Evolutionary conservation across 163 green algal species (phyloP).

Genomic region (Volvox carteri): DNA sequence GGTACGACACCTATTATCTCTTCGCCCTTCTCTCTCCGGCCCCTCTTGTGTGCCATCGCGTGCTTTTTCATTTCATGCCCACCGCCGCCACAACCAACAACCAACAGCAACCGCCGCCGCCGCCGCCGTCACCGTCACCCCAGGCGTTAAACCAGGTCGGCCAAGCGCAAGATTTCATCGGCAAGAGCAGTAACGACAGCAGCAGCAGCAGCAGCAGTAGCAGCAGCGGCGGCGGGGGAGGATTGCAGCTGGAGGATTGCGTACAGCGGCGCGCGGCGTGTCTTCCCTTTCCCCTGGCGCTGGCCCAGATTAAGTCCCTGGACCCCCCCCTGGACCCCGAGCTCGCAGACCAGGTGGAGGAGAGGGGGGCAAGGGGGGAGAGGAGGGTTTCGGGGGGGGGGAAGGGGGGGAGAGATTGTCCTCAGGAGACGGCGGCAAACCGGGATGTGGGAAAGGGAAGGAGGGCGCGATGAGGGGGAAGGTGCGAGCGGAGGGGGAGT

Average conservation of each 20-base stretch:
- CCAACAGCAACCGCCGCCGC: no score
- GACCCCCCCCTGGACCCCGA: background rate
- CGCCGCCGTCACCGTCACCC: no score
- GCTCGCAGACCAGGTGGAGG: background rate
- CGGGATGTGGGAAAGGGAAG: no score
- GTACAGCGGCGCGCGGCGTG: conserved; percentile 39
- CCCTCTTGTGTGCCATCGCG: no score
- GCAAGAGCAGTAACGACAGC: no score
- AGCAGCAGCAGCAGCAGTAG: background rate
- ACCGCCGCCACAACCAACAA: no score
- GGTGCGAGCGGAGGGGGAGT: no score
- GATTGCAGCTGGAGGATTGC: background rate
- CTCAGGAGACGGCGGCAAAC: no score
- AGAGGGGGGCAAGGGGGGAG: background rate
- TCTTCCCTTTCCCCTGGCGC: background rate
- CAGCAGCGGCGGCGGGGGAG: background rate
- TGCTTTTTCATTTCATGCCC: no score
- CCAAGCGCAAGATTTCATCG: background rate
- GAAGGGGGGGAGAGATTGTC: background rate
- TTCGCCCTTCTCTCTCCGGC: no score
- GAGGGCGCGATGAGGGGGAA: no score
- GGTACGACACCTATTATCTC: conserved; percentile 17
- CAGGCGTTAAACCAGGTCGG: conserved; percentile 15
- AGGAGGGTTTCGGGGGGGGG: background rate
- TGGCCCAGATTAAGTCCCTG: conserved; percentile 43